Base-by-base conservation (phyloP, 345 rosid species). In the Cardamine resedifolia region DNA sequence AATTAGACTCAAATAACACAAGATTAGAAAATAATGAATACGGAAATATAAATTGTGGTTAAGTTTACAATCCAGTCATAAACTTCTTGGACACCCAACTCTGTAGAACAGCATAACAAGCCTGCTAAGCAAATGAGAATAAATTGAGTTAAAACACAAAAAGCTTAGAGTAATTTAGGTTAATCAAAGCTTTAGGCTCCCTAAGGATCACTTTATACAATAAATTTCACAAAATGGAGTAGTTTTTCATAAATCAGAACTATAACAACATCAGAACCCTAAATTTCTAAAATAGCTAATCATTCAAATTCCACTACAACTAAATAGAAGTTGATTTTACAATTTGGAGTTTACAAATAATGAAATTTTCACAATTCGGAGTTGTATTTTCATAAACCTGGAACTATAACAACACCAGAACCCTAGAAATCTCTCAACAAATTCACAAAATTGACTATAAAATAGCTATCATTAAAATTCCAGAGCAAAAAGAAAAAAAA, bases 11-110 rank as follows among this genome's bases (percentile, higher is more conserved):
- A 26, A 28, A 38, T 15, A 68, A 68, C 3, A 31, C 10, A 24
- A 64, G 10, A 3, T 15, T 28, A 6, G 15, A 24, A 51, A 21
- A 57, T 31, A 31, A 44, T 44, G 45, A 43, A 4, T 36, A 21
- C 34, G 19, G 7, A n/a, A 60, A 66, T 2, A 14, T 8, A 45
- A 28, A 28, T 11, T 18, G 41, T 43, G 60, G 33, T 59, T 14
- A 28, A 30, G 68, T 47, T 76, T 83, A 91, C 96, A 91, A 89
- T 85, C 93, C 97, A 60, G 93, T 89, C 89, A 91, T 91, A 80
- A 91, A 91, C 86, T 89, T 91, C 87, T 86, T 88, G 1, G 97
- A 91, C 48, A 79, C 88, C 97, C 97, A 91, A 78, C 97, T 91
- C 71, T 89, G 96, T 9, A 91, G 83, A 77, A 89, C 92, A 61